Conservation (phyloP, 495 filamentous ascomycete genomes). For the Hypoxylon rickii region DNA sequence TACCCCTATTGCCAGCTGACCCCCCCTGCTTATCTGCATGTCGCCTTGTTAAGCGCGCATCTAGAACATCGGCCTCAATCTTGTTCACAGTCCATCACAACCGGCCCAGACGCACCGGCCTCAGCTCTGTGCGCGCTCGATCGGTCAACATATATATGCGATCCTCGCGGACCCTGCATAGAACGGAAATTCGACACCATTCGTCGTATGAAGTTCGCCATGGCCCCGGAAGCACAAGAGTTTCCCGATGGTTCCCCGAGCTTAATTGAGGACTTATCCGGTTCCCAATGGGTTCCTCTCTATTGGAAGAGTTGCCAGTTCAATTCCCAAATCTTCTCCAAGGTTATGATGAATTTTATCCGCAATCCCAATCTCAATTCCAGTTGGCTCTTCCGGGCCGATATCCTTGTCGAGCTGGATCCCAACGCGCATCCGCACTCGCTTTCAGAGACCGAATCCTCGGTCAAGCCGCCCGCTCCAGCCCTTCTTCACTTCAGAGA, state of each 20-base stretch:
- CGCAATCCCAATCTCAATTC: constrained; percentile 87
- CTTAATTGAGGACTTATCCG: constrained; percentile 36
- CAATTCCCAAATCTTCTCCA: constrained; percentile 59
- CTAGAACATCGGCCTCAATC: constrained; percentile 27
- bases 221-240: constrained; percentile 41
- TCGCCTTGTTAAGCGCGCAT: constrained; percentile 19
- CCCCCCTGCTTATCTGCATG: constrained; percentile 24
- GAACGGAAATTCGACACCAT: constrained; percentile 13
- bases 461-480: constrained; percentile 38
- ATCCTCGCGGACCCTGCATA: constrained; percentile 13
- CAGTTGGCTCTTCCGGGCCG: constrained; percentile 80
- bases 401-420: constrained; percentile 67
- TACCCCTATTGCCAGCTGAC: constrained; percentile 29
- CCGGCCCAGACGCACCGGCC: neutral
- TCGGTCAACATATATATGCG: constrained; percentile 17
- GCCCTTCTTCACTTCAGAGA: constrained; percentile 49
- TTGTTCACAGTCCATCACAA: too few relatives aligned
- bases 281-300: constrained; percentile 53
- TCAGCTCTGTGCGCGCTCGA: constrained; percentile 10
- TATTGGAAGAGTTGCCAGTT: constrained; percentile 61
- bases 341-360: constrained; percentile 73
- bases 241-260: constrained; percentile 41
- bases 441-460: constrained; percentile 10
- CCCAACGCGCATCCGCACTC: constrained; percentile 28
- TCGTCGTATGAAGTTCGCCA: constrained; percentile 28